Evolutionary conservation across 2,329 filamentous ascomycete species (phyloP).

Genomic region (Penicillium freii): DNA sequence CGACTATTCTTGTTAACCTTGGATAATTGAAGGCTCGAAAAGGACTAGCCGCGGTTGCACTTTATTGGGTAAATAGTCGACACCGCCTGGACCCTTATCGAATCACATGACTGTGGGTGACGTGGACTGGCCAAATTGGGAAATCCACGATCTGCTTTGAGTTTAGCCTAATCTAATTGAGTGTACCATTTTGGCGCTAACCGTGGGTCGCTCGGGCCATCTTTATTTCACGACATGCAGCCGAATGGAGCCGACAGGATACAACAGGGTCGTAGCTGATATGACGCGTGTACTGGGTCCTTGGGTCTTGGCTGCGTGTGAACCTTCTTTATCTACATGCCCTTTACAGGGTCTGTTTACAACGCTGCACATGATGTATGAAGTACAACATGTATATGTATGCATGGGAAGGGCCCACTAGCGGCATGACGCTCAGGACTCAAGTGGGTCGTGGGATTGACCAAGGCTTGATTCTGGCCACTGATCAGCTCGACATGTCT

Average conservation of each 20-base stretch:
- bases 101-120: neutral
- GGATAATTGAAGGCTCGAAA: neutral
- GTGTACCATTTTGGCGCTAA: neutral
- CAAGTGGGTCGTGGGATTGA: slow-evolving; percentile 19
- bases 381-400: neutral
- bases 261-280: neutral
- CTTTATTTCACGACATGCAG: slow-evolving; percentile 2
- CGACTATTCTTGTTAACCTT: no score
- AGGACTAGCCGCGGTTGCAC: neutral
- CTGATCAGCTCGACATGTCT: slow-evolving; percentile 19
- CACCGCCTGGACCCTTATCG: neutral
- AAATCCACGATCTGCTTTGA: neutral
- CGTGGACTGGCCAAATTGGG: neutral
- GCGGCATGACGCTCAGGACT: slow-evolving; percentile 4
- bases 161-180: neutral
- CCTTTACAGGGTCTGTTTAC: neutral
- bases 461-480: slow-evolving; percentile 21
- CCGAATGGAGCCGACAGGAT: neutral
- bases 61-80: neutral
- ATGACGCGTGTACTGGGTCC: neutral
- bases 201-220: neutral
- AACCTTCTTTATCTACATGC: neutral
- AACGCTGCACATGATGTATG: neutral
- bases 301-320: neutral
- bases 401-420: neutral